phyloP scores from a whole-genome alignment of 768 basidiomycete species.

The Solioccasus polychromus region DNA sequence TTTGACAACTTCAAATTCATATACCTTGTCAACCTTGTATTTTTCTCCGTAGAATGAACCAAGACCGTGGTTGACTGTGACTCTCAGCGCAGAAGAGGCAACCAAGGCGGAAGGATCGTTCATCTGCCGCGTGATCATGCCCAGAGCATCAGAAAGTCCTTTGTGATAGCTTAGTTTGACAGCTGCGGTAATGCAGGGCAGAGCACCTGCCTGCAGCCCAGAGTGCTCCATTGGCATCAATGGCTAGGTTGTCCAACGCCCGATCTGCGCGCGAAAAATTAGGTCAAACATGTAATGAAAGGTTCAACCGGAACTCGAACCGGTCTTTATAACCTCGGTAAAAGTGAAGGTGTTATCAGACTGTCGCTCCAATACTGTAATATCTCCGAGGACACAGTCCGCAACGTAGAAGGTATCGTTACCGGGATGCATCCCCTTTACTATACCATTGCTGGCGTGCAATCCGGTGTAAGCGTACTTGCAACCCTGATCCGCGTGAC shows the following conservation, averaged over 20 bases:
- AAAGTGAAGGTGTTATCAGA: conserved; percentile 56
- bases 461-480: conserved; percentile 54
- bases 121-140: conserved; percentile 37
- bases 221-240: conserved; percentile 57
- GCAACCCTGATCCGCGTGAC: conserved; percentile 58
- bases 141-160: conserved; percentile 45
- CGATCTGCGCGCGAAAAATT: conserved; percentile 37
- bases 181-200: not conserved
- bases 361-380: conserved; percentile 57
- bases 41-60: conserved; percentile 59
- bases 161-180: not conserved
- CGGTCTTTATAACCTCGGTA: conserved; percentile 51
- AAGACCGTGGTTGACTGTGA: conserved; percentile 51
- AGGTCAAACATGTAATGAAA: conserved; percentile 3
- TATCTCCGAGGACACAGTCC: conserved; percentile 39
- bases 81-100: conserved; percentile 49
- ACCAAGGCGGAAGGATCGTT: conserved; percentile 38
- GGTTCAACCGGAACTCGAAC: conserved; percentile 31
- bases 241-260: conserved; percentile 56
- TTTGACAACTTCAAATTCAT: not conserved
- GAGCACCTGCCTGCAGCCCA: conserved; percentile 55
- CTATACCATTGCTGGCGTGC: conserved; percentile 60
- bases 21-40: conserved; percentile 55
- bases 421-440: conserved; percentile 32
- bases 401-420: conserved; percentile 69